Percentiles rank a stretch among this genome's conserved stretches.
These are phyloP conservation scores for Haplographium delicatum DNA, from an alignment of 495 filamentous ascomycete genomes.

Conservation along the genomic window DNA sequence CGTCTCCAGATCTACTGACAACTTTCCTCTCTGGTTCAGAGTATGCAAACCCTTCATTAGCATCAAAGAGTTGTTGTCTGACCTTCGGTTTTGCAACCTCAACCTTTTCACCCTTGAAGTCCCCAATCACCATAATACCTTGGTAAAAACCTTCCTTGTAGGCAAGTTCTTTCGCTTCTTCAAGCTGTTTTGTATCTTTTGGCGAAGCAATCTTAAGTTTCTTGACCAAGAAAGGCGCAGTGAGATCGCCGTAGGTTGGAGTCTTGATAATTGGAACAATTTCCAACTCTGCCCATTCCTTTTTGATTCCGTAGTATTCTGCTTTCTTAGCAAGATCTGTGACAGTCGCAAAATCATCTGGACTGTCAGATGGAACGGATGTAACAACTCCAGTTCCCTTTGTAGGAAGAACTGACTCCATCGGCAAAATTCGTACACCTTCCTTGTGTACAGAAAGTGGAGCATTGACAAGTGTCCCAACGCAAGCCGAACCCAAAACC, in stretches of 20 bases:
- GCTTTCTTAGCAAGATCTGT: conserved; percentile 89
- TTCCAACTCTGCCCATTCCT: conserved; percentile 91
- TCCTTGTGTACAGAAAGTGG: conserved; percentile 84
- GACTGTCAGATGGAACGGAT: conserved; percentile 90
- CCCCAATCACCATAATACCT: conserved; percentile 83
- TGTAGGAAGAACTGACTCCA: conserved; percentile 84
- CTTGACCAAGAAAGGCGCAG: conserved; percentile 78
- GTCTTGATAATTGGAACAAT: conserved; percentile 87
- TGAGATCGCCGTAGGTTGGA: conserved; percentile 79
- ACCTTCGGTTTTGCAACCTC: conserved; percentile 84
- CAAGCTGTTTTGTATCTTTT: conserved; percentile 84
- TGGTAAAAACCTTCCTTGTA: conserved; percentile 99
- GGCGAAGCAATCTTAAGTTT: conserved; percentile 94
- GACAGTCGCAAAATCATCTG: conserved; percentile 90
- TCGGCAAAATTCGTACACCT: conserved; percentile 83
- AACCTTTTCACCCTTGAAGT: conserved; percentile 84
- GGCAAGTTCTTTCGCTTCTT: conserved; percentile 90
- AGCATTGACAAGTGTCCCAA: conserved; percentile 82
- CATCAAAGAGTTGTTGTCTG: conserved; percentile 68
- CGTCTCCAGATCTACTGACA: conserved; percentile 78
- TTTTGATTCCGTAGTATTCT: conserved; percentile 95
- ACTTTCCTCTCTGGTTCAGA: conserved; percentile 89
- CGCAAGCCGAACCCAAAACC: conserved; percentile 67
- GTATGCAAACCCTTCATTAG: conserved; percentile 81
- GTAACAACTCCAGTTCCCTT: conserved; percentile 98